These are phyloP conservation scores for Kappamyces sp. DNA, from an alignment of 192 early-diverging fungal species.

Conservation along the genomic window DNA sequence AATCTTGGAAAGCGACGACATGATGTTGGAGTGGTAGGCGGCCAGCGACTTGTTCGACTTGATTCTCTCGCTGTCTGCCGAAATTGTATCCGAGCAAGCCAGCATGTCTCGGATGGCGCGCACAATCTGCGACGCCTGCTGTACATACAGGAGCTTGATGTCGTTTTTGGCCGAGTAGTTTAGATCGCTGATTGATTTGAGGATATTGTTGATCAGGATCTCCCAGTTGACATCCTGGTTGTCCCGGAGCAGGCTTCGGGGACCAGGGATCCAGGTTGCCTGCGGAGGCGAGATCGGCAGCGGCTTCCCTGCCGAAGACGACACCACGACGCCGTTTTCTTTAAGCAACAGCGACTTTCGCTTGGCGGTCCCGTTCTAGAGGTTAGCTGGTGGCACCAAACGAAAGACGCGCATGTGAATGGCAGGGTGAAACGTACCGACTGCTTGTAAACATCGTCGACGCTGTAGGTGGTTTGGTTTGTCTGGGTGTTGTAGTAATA, in stretches of 20 bases:
- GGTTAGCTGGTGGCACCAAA: too few relatives aligned
- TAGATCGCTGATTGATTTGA: constrained; percentile 37
- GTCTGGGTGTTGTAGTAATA: constrained; percentile 48
- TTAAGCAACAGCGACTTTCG: too few relatives aligned
- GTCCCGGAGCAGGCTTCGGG: constrained; percentile 22
- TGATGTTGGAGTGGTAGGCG: constrained; percentile 68
- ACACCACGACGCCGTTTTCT: too few relatives aligned
- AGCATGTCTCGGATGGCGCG: constrained; percentile 79
- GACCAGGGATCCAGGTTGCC: constrained; percentile 28
- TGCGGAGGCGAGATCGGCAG: constrained; percentile 3
- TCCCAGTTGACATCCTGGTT: constrained; percentile 38
- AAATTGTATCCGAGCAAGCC: constrained; percentile 68
- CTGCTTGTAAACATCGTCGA: constrained; percentile 31
- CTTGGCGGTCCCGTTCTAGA: too few relatives aligned
- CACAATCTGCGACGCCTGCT: constrained; percentile 57
- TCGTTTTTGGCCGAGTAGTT: constrained; percentile 36
- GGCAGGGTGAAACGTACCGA: constrained; percentile 20
- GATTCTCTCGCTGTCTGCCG: constrained; percentile 62
- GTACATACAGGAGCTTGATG: constrained; percentile 51
- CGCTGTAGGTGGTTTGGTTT: constrained; percentile 44
- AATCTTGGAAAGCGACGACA: constrained; percentile 76
- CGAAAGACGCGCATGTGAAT: too few relatives aligned
- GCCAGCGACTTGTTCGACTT: constrained; percentile 59
- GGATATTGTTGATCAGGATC: constrained; percentile 42
- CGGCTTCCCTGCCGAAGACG: constrained; percentile 6